Evolutionary conservation across 306 rosid genomes (phyloP).

Genomic region (Cucumis cinereus): DNA sequence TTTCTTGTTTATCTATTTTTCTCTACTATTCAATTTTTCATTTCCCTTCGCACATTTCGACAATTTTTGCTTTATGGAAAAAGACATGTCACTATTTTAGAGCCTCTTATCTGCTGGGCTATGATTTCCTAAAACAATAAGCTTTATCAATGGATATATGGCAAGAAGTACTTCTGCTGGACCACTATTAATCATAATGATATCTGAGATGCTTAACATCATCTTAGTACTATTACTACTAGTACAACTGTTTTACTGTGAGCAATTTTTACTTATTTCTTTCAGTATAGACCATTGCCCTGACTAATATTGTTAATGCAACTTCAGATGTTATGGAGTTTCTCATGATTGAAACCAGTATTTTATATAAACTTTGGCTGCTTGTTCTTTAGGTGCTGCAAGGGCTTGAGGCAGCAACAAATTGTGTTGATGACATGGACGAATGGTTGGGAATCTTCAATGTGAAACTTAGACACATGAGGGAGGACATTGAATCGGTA

Average conservation of each 20-base stretch:
- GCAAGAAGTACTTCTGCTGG: not conserved
- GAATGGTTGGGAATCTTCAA: constrained; percentile 96
- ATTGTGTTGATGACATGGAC: constrained; percentile 86
- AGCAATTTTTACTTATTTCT: not conserved
- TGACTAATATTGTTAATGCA: not conserved
- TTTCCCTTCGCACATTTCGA: not conserved
- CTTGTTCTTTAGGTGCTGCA: constrained; percentile 43
- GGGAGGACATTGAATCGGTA: constrained; percentile 98
- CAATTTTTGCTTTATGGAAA: not conserved
- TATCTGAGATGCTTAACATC: not conserved
- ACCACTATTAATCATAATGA: not conserved
- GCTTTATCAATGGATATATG: not conserved
- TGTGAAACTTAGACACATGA: constrained; percentile 94
- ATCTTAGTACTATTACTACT: not conserved
- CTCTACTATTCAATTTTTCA: not conserved
- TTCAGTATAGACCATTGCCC: not conserved
- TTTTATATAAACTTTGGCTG: not conserved
- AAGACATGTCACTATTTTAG: not conserved
- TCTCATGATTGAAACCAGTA: not conserved
- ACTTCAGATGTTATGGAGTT: not conserved
- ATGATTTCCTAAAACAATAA: not conserved
- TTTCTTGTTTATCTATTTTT: constrained; percentile 4
- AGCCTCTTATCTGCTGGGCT: not conserved
- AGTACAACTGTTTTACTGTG: not conserved
- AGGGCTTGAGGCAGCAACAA: constrained; percentile 73